Conservation (phyloP, 768 basidiomycete species). For the Calvatia gigantea region DNA sequence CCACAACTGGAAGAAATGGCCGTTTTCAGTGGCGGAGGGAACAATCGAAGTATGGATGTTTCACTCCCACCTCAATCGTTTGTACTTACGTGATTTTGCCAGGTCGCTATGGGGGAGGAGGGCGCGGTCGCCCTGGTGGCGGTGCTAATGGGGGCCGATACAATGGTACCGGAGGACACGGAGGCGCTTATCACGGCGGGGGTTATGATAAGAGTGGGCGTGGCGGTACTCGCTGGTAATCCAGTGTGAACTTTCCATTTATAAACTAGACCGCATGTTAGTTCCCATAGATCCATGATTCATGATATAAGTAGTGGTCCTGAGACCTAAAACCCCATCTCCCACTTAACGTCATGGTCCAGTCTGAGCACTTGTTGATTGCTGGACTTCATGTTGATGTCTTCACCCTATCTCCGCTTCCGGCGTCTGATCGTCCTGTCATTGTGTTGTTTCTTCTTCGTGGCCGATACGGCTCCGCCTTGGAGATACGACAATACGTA, state of each 20-base stretch:
- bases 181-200: slow-evolving; percentile 42
- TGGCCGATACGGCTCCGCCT: slow-evolving; percentile 32
- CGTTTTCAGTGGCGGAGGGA: slow-evolving; percentile 80
- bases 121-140: slow-evolving; percentile 26
- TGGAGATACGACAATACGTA: slow-evolving; percentile 25
- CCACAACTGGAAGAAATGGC: slow-evolving; percentile 93
- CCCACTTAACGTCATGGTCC: background rate
- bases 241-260: background rate
- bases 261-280: background rate
- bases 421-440: slow-evolving; percentile 28
- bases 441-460: slow-evolving; percentile 41
- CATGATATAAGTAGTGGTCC: background rate
- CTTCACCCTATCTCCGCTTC: slow-evolving; percentile 23
- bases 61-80: background rate
- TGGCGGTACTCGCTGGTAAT: slow-evolving; percentile 33
- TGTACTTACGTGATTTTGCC: background rate
- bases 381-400: slow-evolving; percentile 35
- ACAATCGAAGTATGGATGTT: slow-evolving; percentile 56
- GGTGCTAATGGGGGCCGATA: slow-evolving; percentile 41
- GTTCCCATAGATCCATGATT: background rate
- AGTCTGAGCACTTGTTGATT: slow-evolving; percentile 24
- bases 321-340: background rate
- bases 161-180: slow-evolving; percentile 38
- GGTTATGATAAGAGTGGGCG: slow-evolving; percentile 39
- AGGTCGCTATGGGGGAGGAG: slow-evolving; percentile 62